Evolutionary conservation across 2,329 filamentous ascomycete species (phyloP).

Genomic region (Xylariaceae sp.): DNA sequence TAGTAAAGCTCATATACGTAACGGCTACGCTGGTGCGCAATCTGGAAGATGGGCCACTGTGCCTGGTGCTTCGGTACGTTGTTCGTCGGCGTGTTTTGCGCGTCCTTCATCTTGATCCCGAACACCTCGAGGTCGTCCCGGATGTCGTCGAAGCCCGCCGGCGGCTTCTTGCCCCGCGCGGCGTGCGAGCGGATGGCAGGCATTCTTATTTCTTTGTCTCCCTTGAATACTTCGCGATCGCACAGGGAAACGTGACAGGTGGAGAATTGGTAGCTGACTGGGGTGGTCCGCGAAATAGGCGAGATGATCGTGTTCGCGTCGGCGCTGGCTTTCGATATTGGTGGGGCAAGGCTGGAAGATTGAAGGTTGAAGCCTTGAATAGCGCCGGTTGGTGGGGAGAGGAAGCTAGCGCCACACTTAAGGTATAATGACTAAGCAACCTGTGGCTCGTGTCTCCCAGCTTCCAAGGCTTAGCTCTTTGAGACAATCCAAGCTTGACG

Average conservation of each 20-base stretch:
- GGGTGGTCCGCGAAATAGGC: background rate
- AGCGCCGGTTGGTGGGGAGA: no score
- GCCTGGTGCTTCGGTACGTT: slow-evolving; percentile 86
- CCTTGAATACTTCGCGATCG: slow-evolving; percentile 18
- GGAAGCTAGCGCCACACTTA: slow-evolving; percentile 17
- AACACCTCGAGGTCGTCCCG: slow-evolving; percentile 87
- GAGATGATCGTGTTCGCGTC: background rate
- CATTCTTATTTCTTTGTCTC: slow-evolving; percentile 50
- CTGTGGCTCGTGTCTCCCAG: slow-evolving; percentile 33
- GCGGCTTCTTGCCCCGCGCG: slow-evolving; percentile 81
- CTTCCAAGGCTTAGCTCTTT: slow-evolving; percentile 19
- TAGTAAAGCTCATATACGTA: slow-evolving; percentile 99
- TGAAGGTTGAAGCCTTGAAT: slow-evolving; percentile 24
- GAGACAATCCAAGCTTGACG: slow-evolving; percentile 39
- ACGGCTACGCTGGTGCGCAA: slow-evolving; percentile 86
- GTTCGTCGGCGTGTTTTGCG: slow-evolving; percentile 85
- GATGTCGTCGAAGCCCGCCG: slow-evolving; percentile 86
- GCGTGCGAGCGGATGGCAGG: slow-evolving; percentile 74
- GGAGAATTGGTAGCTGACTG: background rate
- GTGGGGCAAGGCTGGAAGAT: slow-evolving; percentile 43
- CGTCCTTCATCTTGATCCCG: slow-evolving; percentile 91
- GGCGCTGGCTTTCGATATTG: slow-evolving; percentile 28
- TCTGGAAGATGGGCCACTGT: slow-evolving; percentile 97
- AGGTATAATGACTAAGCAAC: slow-evolving; percentile 30
- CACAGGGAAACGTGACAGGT: background rate